A percentile compares a stretch with the other conserved stretches of the same genome.
Evolutionary conservation across 176 grass and related monocot species (phyloP).

Genomic region (Saccharum officinarum): DNA sequence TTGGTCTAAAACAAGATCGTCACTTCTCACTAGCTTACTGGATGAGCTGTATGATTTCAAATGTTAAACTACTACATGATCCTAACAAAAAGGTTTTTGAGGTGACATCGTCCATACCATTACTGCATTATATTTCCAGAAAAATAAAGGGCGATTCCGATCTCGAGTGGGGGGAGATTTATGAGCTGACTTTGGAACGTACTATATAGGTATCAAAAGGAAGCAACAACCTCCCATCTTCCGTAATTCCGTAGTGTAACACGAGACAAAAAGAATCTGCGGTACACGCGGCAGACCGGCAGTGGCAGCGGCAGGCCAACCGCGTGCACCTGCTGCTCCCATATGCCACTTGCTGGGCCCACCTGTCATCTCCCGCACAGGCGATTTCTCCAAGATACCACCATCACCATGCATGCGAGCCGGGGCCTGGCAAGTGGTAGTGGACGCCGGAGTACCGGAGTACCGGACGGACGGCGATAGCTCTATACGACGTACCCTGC

Average conservation of each 20-base stretch:
- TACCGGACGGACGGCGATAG: neutral
- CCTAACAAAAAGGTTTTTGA: neutral
- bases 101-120: neutral
- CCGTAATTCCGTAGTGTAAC: neutral
- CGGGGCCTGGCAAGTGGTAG: neutral
- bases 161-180: neutral
- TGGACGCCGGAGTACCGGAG: neutral
- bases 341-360: neutral
- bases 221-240: neutral
- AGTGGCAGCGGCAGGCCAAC: neutral
- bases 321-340: neutral
- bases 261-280: slow-evolving; percentile 28
- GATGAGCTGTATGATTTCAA: no score
- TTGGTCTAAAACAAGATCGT: neutral
- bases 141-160: neutral
- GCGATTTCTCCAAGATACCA: no score
- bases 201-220: neutral
- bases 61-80: no score
- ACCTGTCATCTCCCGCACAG: slow-evolving; percentile 21
- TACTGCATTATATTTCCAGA: no score
- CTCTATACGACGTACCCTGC: neutral
- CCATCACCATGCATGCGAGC: neutral
- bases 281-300: slow-evolving; percentile 19
- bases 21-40: neutral
- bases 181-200: neutral